These are phyloP conservation scores for Vigna hirtella DNA, from an alignment of 306 rosid species.

Conservation along the genomic window DNA sequence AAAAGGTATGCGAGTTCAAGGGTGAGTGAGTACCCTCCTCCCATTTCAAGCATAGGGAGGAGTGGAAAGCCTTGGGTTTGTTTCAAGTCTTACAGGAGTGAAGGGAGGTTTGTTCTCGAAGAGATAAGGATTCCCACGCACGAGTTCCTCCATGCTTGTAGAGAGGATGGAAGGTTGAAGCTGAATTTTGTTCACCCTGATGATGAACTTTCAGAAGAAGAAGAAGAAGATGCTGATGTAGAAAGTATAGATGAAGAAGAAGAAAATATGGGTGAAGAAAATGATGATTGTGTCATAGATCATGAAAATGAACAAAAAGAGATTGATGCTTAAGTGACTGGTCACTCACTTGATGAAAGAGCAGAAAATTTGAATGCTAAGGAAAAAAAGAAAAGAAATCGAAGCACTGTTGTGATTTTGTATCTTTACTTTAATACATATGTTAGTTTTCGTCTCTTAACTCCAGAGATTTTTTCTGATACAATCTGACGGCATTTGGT, in stretches of 20 bases:
- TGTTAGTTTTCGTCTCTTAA: constrained; percentile 1
- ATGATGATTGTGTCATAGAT: constrained; percentile 19
- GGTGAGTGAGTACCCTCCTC: constrained; percentile 79
- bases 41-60: constrained; percentile 79
- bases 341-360: constrained; percentile 28
- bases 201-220: constrained; percentile 50
- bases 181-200: constrained; percentile 69
- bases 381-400: not conserved
- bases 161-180: constrained; percentile 90
- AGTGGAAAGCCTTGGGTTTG: constrained; percentile 81
- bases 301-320: constrained; percentile 40
- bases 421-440: not conserved
- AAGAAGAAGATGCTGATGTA: constrained; percentile 29
- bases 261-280: constrained; percentile 39
- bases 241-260: constrained; percentile 20
- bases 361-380: not conserved
- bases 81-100: constrained; percentile 69
- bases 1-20: constrained; percentile 43
- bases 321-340: constrained; percentile 33
- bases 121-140: constrained; percentile 74
- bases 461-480: not conserved
- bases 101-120: constrained; percentile 86
- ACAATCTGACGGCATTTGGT: not conserved
- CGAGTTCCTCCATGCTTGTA: constrained; percentile 76
- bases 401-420: not conserved